These are phyloP conservation scores for Gremmenia infestans DNA, from an alignment of 2,329 filamentous ascomycete species.

Conservation along the genomic window DNA sequence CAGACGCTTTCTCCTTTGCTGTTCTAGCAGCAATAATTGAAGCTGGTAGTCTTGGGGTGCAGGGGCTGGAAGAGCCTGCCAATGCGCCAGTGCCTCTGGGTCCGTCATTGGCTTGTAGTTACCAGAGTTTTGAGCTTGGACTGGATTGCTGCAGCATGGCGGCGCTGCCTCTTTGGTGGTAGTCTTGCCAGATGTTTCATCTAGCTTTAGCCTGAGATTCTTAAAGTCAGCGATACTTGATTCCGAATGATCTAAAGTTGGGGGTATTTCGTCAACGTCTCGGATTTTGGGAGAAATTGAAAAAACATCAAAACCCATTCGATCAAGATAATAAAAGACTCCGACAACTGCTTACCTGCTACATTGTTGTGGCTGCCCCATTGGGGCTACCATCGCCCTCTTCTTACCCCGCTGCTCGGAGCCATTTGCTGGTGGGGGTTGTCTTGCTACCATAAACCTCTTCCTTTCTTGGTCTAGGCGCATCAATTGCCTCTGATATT, in stretches of 20 bases:
- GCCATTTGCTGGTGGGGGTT: slow-evolving; percentile 33
- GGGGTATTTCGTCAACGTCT: no score
- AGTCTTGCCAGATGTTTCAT: neutral
- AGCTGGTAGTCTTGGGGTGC: slow-evolving; percentile 77
- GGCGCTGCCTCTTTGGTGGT: neutral
- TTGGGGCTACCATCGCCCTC: no score
- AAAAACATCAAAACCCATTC: no score
- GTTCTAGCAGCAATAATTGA: slow-evolving; percentile 76
- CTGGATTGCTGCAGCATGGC: neutral
- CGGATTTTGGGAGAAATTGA: no score
- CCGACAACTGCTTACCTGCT: no score
- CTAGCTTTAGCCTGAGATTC: neutral
- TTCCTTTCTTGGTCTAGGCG: slow-evolving; percentile 79
- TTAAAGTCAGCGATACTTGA: no score
- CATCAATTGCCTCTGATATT: slow-evolving; percentile 84
- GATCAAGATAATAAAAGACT: no score
- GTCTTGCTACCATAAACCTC: slow-evolving; percentile 71
- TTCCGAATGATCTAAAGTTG: no score
- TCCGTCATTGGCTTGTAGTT: no score
- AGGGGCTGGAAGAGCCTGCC: neutral
- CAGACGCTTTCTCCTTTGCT: slow-evolving; percentile 42
- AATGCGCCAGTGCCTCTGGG: no score
- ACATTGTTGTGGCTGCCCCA: no score
- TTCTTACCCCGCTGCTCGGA: neutral
- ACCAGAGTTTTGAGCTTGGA: no score